A percentile compares a stretch with the other conserved stretches of the same genome.
Evolutionary conservation across 139 green algal species (phyloP).

Genomic region (Picochlorum sp.): DNA sequence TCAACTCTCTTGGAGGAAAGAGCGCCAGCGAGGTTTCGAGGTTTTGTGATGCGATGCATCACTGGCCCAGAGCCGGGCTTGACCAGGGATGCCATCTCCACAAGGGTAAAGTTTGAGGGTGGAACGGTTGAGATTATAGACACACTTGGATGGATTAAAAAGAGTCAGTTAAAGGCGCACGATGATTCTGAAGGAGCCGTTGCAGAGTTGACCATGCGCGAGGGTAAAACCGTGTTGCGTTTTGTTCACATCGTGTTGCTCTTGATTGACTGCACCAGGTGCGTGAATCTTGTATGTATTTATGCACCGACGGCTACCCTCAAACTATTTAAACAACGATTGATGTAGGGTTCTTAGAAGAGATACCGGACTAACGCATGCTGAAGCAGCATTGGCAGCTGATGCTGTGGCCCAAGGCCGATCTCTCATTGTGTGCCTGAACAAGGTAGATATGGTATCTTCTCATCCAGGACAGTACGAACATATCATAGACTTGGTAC

Average conservation of each 20-base stretch:
- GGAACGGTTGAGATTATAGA: conserved; percentile 70
- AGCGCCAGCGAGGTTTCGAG: no score
- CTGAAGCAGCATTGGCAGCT: conserved; percentile 54
- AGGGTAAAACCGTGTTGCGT: conserved; percentile 40
- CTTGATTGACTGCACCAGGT: conserved; percentile 60
- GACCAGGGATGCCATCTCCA: conserved; percentile 70
- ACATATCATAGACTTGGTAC: conserved; percentile 18
- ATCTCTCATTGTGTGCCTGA: conserved; percentile 59
- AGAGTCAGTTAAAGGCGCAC: conserved; percentile 22
- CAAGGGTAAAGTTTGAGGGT: conserved; percentile 21
- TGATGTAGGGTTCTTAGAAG: conserved; percentile 6
- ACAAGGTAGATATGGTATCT: conserved; percentile 62
- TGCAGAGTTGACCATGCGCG: conserved; percentile 20
- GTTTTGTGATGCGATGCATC: no score
- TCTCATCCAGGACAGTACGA: conserved; percentile 17
- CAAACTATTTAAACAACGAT: not conserved
- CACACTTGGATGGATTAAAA: conserved; percentile 82
- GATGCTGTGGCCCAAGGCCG: conserved; percentile 50
- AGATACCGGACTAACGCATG: conserved; percentile 34
- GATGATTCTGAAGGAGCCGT: conserved; percentile 49
- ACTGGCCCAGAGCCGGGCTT: conserved; percentile 89
- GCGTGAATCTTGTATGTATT: not conserved
- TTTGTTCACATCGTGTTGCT: conserved; percentile 76
- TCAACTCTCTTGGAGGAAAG: no score
- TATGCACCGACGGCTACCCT: conserved; percentile 10